Conservation (phyloP, 768 basidiomycete genomes). For the Mrakia gelida region DNA sequence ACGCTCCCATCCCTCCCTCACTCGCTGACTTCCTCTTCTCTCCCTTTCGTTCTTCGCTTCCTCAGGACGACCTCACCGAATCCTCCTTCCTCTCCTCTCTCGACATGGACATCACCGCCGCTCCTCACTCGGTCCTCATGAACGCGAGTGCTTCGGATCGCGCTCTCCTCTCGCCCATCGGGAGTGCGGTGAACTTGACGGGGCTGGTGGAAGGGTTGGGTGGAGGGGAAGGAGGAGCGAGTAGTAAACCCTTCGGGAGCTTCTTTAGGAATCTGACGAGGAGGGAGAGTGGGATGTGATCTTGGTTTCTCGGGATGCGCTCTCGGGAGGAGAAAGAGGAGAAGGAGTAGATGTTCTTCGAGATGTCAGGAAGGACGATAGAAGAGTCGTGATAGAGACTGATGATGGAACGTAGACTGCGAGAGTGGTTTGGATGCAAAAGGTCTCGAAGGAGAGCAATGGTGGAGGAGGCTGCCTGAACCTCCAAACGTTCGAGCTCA, state of each 20-base stretch:
- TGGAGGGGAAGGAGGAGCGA: background rate
- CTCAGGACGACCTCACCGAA: slow-evolving; percentile 77
- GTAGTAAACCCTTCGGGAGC: background rate
- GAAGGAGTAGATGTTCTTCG: no score
- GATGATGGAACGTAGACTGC: no score
- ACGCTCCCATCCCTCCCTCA: no score
- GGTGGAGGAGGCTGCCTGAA: no score
- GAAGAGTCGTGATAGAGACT: no score
- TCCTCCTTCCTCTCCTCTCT: slow-evolving; percentile 88
- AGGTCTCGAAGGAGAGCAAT: no score
- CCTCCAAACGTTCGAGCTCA: no score
- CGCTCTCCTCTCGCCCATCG: slow-evolving; percentile 21
- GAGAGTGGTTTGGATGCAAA: no score
- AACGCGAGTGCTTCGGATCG: slow-evolving; percentile 25
- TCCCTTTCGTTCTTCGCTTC: no score
- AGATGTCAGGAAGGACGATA: no score
- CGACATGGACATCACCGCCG: slow-evolving; percentile 78
- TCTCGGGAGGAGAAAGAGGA: background rate
- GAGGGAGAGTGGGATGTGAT: slow-evolving; percentile 16
- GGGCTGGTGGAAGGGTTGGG: background rate
- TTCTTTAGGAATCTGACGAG: slow-evolving; percentile 24
- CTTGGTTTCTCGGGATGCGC: background rate
- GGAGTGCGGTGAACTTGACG: slow-evolving; percentile 7
- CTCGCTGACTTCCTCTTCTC: no score
- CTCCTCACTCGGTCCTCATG: slow-evolving; percentile 11